Percentiles rank a stretch among this genome's conserved stretches.
phyloP scores from a whole-genome alignment of 371 early-diverging fungal species.

The Circinella umbellata region DNA sequence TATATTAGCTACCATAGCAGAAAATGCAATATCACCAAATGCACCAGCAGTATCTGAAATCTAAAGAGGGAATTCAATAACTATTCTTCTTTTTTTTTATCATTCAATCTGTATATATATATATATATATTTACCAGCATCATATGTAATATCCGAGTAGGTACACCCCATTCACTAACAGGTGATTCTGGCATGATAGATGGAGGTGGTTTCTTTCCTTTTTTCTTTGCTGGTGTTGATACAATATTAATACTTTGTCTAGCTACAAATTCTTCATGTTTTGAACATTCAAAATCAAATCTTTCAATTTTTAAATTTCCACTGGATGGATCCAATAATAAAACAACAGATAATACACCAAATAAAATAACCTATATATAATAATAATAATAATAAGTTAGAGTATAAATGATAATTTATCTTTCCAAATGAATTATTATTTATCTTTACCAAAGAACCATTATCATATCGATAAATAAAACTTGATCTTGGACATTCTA shows the following conservation, averaged over 20 bases:
- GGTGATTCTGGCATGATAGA: slow-evolving; percentile 36
- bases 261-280: slow-evolving; percentile 40
- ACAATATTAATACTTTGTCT: slow-evolving; percentile 19
- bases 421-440: too few species aligned
- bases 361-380: slow-evolving; percentile 32
- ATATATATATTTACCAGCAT: slow-evolving; percentile 4
- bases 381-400: too few species aligned
- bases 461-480: slow-evolving; percentile 40
- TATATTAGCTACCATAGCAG: not conserved
- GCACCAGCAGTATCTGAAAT: slow-evolving; percentile 5
- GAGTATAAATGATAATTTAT: too few species aligned
- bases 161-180: slow-evolving; percentile 46
- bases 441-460: slow-evolving; percentile 35
- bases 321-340: slow-evolving; percentile 24
- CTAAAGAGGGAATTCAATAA: not conserved
- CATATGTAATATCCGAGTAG: slow-evolving; percentile 21
- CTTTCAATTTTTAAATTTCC: slow-evolving; percentile 42
- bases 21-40: slow-evolving; percentile 10
- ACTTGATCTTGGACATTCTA: slow-evolving; percentile 48
- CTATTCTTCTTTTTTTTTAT: not conserved
- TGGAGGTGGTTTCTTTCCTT: slow-evolving; percentile 5
- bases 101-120: too few species aligned
- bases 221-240: slow-evolving; percentile 27
- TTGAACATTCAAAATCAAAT: slow-evolving; percentile 38
- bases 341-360: slow-evolving; percentile 37